These are phyloP conservation scores for Cutaneotrichosporon dermatis DNA, from an alignment of 1,284 basidiomycete genomes.

Conservation along the genomic window DNA sequence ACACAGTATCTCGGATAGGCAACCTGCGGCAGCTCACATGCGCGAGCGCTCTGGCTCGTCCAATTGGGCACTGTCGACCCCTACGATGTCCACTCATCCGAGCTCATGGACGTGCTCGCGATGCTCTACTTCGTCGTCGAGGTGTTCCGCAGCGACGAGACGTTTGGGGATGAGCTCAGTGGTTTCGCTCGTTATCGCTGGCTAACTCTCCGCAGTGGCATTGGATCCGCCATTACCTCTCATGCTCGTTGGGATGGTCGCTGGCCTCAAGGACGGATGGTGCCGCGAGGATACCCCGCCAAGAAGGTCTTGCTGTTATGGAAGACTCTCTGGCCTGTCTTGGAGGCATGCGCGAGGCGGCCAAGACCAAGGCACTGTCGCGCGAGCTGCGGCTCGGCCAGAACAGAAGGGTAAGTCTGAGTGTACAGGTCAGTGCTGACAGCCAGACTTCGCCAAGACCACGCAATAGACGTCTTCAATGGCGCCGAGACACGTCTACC, in stretches of 20 bases:
- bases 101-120: conserved; percentile 83
- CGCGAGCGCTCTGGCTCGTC: conserved; percentile 18
- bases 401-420: conserved; percentile 55
- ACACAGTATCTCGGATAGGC: conserved; percentile 10
- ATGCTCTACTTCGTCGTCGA: conserved; percentile 93
- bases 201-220: conserved; percentile 62
- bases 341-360: conserved; percentile 83
- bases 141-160: conserved; percentile 81
- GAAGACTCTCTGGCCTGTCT: conserved; percentile 92
- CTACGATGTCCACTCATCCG: conserved; percentile 58
- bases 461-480: conserved; percentile 82
- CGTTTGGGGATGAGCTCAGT: conserved; percentile 94
- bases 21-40: neutral
- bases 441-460: conserved; percentile 63
- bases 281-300: conserved; percentile 86
- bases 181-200: conserved; percentile 35
- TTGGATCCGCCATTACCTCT: conserved; percentile 91
- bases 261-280: conserved; percentile 84
- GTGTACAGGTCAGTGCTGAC: conserved; percentile 3
- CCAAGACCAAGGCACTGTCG: conserved; percentile 75
- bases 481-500: conserved; percentile 79
- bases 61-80: conserved; percentile 29
- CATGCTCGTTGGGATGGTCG: conserved; percentile 83
- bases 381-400: conserved; percentile 72
- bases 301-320: conserved; percentile 84